These are phyloP conservation scores for Trichoderma sp. DNA, from an alignment of 2,329 filamentous ascomycete genomes.

Conservation along the genomic window DNA sequence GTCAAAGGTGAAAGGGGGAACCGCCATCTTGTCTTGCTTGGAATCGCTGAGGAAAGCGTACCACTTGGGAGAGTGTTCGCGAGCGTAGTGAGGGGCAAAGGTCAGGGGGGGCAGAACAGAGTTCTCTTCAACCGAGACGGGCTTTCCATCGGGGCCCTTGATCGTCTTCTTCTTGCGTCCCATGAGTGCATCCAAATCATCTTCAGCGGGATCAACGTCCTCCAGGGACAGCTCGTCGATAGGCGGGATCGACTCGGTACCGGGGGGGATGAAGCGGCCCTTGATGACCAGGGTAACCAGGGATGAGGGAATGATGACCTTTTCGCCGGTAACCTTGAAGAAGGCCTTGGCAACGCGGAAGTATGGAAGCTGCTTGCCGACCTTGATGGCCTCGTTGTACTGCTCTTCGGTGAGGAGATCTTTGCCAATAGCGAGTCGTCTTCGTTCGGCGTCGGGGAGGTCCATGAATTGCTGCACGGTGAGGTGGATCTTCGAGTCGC, in stretches of 20 bases:
- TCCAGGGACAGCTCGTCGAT: slow-evolving; percentile 80
- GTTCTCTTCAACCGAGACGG: slow-evolving; percentile 60
- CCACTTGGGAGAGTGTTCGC: slow-evolving; percentile 89
- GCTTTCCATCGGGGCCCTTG: slow-evolving; percentile 63
- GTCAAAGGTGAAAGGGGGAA: slow-evolving; percentile 93
- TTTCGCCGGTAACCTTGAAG: slow-evolving; percentile 97
- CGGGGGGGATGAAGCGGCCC: slow-evolving; percentile 88
- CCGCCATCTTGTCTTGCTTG: slow-evolving; percentile 93
- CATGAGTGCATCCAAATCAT: slow-evolving; percentile 82
- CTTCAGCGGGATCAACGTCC: slow-evolving; percentile 90
- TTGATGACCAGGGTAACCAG: slow-evolving; percentile 95
- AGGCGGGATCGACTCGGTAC: slow-evolving; percentile 71
- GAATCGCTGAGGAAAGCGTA: slow-evolving; percentile 92
- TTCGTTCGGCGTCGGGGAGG: slow-evolving; percentile 73
- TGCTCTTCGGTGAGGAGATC: slow-evolving; percentile 73
- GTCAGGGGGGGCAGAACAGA: slow-evolving; percentile 80
- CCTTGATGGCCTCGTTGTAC: slow-evolving; percentile 72
- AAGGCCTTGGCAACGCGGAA: slow-evolving; percentile 89
- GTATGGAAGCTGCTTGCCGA: slow-evolving; percentile 82
- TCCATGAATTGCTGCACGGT: slow-evolving; percentile 88
- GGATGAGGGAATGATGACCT: slow-evolving; percentile 86
- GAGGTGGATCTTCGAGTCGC: slow-evolving; percentile 72
- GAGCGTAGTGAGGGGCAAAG: slow-evolving; percentile 85
- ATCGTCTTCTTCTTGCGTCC: slow-evolving; percentile 71
- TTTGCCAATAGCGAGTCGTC: slow-evolving; percentile 68